Conservation (phyloP, 148 eudicot genomes). For the Rhododendron vialii region DNA sequence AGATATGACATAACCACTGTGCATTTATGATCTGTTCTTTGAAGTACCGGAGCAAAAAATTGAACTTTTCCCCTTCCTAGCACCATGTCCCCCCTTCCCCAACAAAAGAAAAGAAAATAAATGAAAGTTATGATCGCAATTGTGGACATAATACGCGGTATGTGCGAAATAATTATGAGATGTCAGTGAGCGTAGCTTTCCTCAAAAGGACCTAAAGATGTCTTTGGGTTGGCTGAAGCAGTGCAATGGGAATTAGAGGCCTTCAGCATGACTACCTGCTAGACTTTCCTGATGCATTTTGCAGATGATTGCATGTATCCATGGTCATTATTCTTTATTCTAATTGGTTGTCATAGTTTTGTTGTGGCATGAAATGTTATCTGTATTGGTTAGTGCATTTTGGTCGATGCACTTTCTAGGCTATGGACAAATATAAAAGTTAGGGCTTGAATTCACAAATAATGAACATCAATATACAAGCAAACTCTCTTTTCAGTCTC, state of each 20-base stretch:
- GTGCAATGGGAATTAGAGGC: neutral
- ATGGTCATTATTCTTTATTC: neutral
- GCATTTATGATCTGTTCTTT: neutral
- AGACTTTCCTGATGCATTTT: neutral
- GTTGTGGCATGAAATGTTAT: neutral
- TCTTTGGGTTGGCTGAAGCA: neutral
- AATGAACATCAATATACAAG: neutral
- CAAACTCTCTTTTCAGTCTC: neutral
- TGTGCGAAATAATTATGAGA: neutral
- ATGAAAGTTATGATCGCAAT: neutral
- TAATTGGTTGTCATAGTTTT: neutral
- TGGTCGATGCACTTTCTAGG: neutral
- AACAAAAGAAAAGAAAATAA: neutral
- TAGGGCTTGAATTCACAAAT: neutral
- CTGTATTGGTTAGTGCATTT: constrained; percentile 2
- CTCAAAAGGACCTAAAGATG: neutral
- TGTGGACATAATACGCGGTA: neutral
- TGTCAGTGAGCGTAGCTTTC: neutral
- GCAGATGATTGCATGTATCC: neutral
- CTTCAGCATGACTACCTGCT: neutral
- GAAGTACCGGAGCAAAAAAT: neutral
- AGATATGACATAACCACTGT: neutral
- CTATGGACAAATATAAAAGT: neutral
- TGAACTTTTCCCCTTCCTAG: neutral
- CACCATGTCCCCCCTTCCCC: neutral